phyloP scores from a whole-genome alignment of 495 filamentous ascomycete genomes.

The Aspergillus sclerotioniger region DNA sequence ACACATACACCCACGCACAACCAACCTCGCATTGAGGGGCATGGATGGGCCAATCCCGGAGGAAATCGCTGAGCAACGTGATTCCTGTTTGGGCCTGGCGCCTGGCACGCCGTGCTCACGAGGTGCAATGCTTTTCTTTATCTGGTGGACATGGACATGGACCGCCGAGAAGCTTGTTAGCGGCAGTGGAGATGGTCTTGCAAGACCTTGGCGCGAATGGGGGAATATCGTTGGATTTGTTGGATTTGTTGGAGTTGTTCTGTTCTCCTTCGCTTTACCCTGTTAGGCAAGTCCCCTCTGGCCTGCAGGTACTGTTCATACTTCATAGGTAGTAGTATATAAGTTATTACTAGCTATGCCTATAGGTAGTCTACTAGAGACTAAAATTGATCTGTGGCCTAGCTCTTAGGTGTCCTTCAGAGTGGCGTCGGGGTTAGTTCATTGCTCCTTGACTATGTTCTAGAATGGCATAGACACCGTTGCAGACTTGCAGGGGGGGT shows the following conservation, averaged over 20 bases:
- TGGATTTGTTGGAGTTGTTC: no score
- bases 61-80: neutral
- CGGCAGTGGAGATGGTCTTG: neutral
- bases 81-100: slow-evolving; percentile 8
- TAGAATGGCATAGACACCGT: neutral
- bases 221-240: no score
- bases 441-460: neutral
- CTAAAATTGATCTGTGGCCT: neutral
- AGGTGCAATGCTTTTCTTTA: neutral
- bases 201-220: neutral
- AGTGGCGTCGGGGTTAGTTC: neutral
- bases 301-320: neutral
- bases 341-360: no score
- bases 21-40: neutral
- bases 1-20: neutral
- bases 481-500: neutral
- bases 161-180: slow-evolving; percentile 13
- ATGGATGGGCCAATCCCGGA: neutral
- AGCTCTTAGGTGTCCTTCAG: neutral
- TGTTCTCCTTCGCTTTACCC: neutral
- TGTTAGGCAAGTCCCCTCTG: slow-evolving; percentile 5
- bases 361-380: neutral
- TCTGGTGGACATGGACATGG: neutral
- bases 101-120: slow-evolving; percentile 2
- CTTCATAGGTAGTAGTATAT: neutral